phyloP scores from a whole-genome alignment of 1,284 basidiomycete species.

The Mycena sp. region DNA sequence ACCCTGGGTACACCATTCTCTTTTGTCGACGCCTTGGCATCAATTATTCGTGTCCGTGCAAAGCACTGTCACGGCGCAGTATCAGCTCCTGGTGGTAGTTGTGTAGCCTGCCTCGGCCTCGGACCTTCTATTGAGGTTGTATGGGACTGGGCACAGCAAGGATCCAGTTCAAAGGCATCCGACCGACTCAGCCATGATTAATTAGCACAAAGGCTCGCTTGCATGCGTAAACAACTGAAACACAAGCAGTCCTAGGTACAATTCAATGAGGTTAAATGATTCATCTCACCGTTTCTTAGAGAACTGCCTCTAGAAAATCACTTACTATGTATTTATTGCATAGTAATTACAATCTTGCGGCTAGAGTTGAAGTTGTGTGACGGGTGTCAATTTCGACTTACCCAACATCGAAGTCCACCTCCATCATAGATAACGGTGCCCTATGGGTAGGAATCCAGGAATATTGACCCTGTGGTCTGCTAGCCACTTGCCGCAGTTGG shows the following conservation, averaged over 20 bases:
- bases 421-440: too few relatives aligned
- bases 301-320: too few relatives aligned
- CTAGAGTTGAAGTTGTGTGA: too few relatives aligned
- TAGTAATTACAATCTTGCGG: too few relatives aligned
- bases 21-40: background rate
- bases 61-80: background rate
- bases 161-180: background rate
- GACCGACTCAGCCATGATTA: background rate
- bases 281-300: too few relatives aligned
- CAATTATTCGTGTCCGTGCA: background rate
- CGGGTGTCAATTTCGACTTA: too few relatives aligned
- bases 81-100: background rate
- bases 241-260: background rate
- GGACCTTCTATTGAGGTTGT: background rate
- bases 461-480: too few relatives aligned
- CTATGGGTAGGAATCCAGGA: too few relatives aligned
- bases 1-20: background rate
- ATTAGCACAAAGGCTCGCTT: background rate
- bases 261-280: slow-evolving; percentile 9
- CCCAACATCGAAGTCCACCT: too few relatives aligned
- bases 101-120: background rate
- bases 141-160: background rate
- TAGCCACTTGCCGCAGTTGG: too few relatives aligned
- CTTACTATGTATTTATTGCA: too few relatives aligned
- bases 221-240: background rate